Conservation (phyloP, 306 rosid genomes). For the Trifolium repens region DNA sequence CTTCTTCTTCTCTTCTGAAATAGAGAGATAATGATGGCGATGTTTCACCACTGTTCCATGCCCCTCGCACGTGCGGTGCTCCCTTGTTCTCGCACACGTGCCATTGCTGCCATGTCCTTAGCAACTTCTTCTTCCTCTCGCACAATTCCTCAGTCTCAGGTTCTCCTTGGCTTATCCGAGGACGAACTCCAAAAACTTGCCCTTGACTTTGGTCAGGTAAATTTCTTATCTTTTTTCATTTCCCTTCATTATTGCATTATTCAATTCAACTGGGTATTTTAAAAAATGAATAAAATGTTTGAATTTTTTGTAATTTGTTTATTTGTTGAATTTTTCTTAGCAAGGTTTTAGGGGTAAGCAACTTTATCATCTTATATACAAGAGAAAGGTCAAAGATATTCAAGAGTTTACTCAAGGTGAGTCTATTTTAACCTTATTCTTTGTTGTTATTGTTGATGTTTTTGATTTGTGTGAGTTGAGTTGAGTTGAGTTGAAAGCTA, state of each 20-base stretch:
- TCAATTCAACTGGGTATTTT: neutral
- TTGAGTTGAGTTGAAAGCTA: slow-evolving; percentile 2
- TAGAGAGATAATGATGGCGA: slow-evolving; percentile 54
- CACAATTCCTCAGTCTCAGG: slow-evolving; percentile 54
- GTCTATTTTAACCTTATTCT: slow-evolving; percentile 7
- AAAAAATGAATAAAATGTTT: neutral
- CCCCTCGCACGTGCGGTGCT: slow-evolving; percentile 67
- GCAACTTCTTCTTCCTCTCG: slow-evolving; percentile 42
- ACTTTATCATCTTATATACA: slow-evolving; percentile 83
- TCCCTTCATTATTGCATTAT: neutral
- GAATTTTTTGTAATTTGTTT: neutral
- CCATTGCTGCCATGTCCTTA: slow-evolving; percentile 33
- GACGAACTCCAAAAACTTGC: slow-evolving; percentile 81
- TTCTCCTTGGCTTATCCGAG: slow-evolving; percentile 88
- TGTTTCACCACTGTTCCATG: slow-evolving; percentile 65
- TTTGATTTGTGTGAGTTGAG: slow-evolving; percentile 1
- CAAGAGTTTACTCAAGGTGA: slow-evolving; percentile 73
- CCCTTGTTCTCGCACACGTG: slow-evolving; percentile 38
- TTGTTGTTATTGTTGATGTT: neutral
- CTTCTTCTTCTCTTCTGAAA: neutral
- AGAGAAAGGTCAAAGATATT: slow-evolving; percentile 80
- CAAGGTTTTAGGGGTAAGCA: slow-evolving; percentile 90
- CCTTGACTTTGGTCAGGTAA: slow-evolving; percentile 75
- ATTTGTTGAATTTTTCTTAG: slow-evolving; percentile 47
- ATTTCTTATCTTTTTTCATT: neutral